Percentiles rank a stretch among this genome's conserved stretches.
Evolutionary conservation across 2,329 filamentous ascomycete genomes (phyloP).

Genomic region (Microdochium bolleyi): DNA sequence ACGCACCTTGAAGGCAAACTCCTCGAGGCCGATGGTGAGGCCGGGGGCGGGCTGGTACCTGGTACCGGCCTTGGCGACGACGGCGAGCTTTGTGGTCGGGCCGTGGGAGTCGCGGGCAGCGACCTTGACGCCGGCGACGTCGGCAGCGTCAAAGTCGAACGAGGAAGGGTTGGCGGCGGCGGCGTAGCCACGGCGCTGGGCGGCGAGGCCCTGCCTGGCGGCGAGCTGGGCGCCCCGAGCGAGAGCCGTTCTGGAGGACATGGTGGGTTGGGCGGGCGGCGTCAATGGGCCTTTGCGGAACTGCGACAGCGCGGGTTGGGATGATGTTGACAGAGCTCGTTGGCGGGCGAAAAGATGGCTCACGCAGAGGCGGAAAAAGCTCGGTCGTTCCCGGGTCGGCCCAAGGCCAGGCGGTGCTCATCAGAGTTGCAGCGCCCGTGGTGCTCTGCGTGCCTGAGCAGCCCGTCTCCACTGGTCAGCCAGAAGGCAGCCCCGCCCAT

Average conservation of each 20-base stretch:
- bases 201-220: conserved; percentile 38
- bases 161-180: conserved; percentile 52
- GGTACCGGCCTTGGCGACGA: conserved; percentile 91
- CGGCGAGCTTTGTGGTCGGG: conserved; percentile 80
- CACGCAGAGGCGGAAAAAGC: conserved; percentile 1
- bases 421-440: no score
- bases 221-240: conserved; percentile 51
- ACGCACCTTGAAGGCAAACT: conserved; percentile 93
- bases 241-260: conserved; percentile 56
- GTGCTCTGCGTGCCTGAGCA: background rate
- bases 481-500: background rate
- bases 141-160: conserved; percentile 80
- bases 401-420: background rate
- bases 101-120: conserved; percentile 84
- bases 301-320: background rate
- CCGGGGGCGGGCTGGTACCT: conserved; percentile 87
- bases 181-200: conserved; percentile 42
- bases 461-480: background rate
- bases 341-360: conserved; percentile 1
- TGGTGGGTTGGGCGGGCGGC: conserved; percentile 48
- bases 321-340: background rate
- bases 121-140: conserved; percentile 83
- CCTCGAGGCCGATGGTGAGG: conserved; percentile 81
- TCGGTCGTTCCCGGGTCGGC: conserved; percentile 1
- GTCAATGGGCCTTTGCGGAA: conserved; percentile 36